Percentiles rank a stretch among this genome's conserved stretches.
Conservation (phyloP, 164 flowering plant species). For the Kalanchoe fedtschenkoi region DNA sequence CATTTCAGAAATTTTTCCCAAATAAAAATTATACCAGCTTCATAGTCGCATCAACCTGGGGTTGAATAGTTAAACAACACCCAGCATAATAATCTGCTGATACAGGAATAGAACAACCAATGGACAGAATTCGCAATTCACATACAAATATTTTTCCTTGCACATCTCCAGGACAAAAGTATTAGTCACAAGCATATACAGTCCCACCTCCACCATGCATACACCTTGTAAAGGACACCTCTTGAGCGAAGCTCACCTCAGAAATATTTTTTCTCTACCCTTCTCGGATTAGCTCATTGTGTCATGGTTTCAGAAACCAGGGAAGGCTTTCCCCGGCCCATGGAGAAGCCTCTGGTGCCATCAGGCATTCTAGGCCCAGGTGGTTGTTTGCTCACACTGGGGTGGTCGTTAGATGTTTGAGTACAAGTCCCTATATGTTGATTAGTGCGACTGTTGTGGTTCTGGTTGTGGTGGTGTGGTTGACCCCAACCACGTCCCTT, state of each 20-base stretch:
- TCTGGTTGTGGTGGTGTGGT: constrained; percentile 20
- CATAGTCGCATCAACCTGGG: too few relatives aligned
- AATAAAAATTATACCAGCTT: too few relatives aligned
- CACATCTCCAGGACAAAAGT: too few relatives aligned
- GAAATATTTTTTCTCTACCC: neutral
- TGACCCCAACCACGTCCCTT: constrained; percentile 65
- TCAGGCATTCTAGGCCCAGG: constrained; percentile 90
- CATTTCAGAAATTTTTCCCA: too few relatives aligned
- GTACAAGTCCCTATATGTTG: constrained; percentile 32
- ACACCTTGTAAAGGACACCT: neutral
- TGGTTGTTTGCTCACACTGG: constrained; percentile 33
- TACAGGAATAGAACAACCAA: too few relatives aligned
- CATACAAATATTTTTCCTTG: too few relatives aligned
- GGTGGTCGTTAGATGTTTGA: constrained; percentile 19
- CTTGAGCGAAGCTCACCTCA: neutral
- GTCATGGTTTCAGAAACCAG: constrained; percentile 16
- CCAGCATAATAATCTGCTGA: too few relatives aligned
- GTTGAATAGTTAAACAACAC: too few relatives aligned
- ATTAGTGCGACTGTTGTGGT: constrained; percentile 36
- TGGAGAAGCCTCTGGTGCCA: constrained; percentile 64
- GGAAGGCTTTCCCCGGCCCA: constrained; percentile 80
- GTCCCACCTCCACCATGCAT: neutral
- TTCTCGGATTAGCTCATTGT: neutral
- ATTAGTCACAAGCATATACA: neutral
- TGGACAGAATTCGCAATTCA: too few relatives aligned